These are phyloP conservation scores for Rubus idaeus DNA, from an alignment of 306 rosid species.

Conservation along the genomic window DNA sequence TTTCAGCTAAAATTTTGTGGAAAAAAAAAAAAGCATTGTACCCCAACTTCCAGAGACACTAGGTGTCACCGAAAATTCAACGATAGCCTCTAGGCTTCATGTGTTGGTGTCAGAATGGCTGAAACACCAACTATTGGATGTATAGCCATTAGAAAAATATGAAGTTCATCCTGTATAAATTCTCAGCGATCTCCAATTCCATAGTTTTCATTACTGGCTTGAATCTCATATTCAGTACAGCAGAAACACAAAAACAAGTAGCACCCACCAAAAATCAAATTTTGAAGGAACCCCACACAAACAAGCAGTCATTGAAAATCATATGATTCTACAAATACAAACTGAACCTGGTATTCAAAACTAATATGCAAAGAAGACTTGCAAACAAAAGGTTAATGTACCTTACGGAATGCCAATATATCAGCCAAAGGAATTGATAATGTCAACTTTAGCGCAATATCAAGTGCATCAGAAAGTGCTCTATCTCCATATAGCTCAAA, in stretches of 20 bases:
- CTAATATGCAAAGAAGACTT: neutral
- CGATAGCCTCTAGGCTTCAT: neutral
- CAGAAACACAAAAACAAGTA: neutral
- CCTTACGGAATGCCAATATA: conserved; percentile 94
- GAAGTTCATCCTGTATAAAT: neutral
- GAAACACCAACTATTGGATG: neutral
- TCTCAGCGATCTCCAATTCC: neutral
- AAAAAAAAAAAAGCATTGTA: neutral
- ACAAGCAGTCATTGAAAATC: neutral
- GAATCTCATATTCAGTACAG: neutral
- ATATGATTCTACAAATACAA: neutral
- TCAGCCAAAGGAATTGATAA: conserved; percentile 91
- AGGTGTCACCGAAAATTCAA: neutral
- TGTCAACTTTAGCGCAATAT: conserved; percentile 86
- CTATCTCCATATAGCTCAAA: conserved; percentile 95
- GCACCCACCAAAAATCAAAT: neutral
- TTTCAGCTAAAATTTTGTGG: neutral
- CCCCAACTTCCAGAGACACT: neutral
- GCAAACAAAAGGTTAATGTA: conserved; percentile 32
- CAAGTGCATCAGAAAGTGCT: conserved; percentile 89
- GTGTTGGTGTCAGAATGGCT: neutral
- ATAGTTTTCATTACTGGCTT: neutral
- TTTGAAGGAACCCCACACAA: neutral
- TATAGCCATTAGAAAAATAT: neutral
- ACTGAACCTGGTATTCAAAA: neutral